Base-by-base conservation (phyloP, 2,329 filamentous ascomycete species). In the Cordyceps fumosorosea region DNA sequence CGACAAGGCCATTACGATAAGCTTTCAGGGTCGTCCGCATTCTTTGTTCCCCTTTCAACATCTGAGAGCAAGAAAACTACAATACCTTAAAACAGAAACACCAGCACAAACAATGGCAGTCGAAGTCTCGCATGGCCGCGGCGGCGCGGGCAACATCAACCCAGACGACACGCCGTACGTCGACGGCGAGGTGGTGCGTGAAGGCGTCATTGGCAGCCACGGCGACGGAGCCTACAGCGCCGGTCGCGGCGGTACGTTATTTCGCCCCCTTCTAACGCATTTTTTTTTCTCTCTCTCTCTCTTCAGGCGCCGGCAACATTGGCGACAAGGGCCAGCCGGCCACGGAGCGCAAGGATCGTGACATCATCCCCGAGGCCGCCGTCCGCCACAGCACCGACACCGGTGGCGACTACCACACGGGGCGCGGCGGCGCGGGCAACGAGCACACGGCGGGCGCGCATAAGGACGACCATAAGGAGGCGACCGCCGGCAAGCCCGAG, bases 91-190 rank as follows among this genome's bases (percentile, higher is more conserved):
- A 48, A 26, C 1, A 26, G 6, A 14, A 22, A 24, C 10, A 20
- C 40, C 42, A 60, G 29, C 29, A 7, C 29, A 29, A 29, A 64
- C 32, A 48, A 76, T 76, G 74, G 58, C 72, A 1, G 58, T 75
- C 58, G 82, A 85, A 70, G 80, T 85, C 58, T 85, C 83, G 18
- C 83, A 86, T 74, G 84, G 84, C 67, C 81, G 84, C 65, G 84
- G 84, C 64, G 84, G 84, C 67, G 82, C 81, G 22, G 84, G 85
- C 68, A 87, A 87, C 73, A 85, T 87, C 72, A 79, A 77, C 65
- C 71, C 74, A 40, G 84, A 87, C 70, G 72, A 80, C 64, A 86
- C 83, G 44, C 69, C 79, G 66, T 88, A 88, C 69, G 79, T 80
- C 65, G 85, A 88, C 66, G 85, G 84, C 67, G 82, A 84, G 65